Evolutionary conservation across 768 basidiomycete genomes (phyloP).

Genomic region (Coprinellus aureogranulatus): DNA sequence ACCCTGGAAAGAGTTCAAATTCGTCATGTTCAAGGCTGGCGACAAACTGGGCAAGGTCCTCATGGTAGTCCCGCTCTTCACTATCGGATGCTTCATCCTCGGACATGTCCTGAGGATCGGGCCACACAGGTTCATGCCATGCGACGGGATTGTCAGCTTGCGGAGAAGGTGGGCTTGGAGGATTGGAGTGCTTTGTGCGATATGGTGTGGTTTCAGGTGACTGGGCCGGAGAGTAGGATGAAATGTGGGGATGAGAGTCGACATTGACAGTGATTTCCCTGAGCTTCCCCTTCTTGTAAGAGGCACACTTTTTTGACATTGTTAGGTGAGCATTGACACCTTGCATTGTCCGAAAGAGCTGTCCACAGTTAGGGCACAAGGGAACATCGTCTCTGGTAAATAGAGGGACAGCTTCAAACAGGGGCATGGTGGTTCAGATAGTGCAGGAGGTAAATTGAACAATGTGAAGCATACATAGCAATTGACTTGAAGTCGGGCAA

Average conservation of each 20-base stretch:
- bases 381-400: not conserved
- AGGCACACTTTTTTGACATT: conserved; percentile 2
- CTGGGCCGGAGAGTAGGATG: not conserved
- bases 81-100: not conserved
- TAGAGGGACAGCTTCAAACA: not conserved
- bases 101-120: not conserved
- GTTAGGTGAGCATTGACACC: not conserved
- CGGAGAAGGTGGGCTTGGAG: not conserved
- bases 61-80: not conserved
- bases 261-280: conserved; percentile 1
- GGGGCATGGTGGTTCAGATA: not conserved
- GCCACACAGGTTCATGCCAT: not conserved
- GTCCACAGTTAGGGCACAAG: not conserved
- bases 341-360: not conserved
- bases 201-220: too few species aligned
- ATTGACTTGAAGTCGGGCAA: too few species aligned
- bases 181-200: too few species aligned
- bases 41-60: not conserved
- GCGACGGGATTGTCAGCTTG: not conserved
- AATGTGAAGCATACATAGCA: not conserved
- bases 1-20: not conserved
- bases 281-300: conserved; percentile 13
- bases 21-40: not conserved
- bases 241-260: not conserved
- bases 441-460: not conserved